Conservation (phyloP, 208 protist genomes). For the Leishmania martiniquensis region DNA sequence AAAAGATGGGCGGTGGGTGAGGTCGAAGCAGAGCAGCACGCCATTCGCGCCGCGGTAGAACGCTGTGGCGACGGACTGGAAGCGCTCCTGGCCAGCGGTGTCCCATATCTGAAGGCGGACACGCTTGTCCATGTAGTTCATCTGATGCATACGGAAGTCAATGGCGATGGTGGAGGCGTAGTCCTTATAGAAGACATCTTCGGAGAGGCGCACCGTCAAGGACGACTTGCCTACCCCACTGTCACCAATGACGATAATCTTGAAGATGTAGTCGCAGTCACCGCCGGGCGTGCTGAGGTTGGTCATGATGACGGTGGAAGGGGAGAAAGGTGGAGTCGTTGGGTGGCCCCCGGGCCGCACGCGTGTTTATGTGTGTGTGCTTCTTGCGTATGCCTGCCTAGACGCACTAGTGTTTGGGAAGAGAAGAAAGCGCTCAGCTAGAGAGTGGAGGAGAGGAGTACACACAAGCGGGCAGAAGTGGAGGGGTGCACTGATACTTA, state of each 20-base stretch:
- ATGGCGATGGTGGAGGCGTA: slow-evolving; percentile 91
- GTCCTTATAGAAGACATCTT: slow-evolving; percentile 93
- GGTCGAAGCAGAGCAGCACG: slow-evolving; percentile 98
- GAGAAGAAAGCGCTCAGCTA: not conserved
- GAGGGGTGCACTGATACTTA: not conserved
- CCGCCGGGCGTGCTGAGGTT: slow-evolving; percentile 59
- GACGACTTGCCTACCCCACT: slow-evolving; percentile 93
- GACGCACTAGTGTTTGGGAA: not conserved
- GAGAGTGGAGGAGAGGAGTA: not conserved
- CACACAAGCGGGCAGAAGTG: not conserved
- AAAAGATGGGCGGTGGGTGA: slow-evolving; percentile 97
- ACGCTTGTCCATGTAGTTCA: slow-evolving; percentile 91
- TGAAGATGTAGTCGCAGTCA: slow-evolving; percentile 96
- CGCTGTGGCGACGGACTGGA: slow-evolving; percentile 92
- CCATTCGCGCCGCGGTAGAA: slow-evolving; percentile 94
- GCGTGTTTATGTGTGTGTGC: not conserved
- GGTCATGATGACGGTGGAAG: slow-evolving; percentile 9
- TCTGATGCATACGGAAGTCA: slow-evolving; percentile 92
- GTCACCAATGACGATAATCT: slow-evolving; percentile 94
- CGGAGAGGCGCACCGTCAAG: slow-evolving; percentile 89
- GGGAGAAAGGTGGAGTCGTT: not conserved
- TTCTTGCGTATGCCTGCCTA: not conserved
- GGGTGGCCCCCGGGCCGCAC: not conserved
- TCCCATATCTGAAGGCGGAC: slow-evolving; percentile 94
- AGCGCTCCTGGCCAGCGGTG: slow-evolving; percentile 93